Evolutionary conservation across 805 yeast genomes (phyloP).

Genomic region (Zygosaccharomyces kombuchaensis): DNA sequence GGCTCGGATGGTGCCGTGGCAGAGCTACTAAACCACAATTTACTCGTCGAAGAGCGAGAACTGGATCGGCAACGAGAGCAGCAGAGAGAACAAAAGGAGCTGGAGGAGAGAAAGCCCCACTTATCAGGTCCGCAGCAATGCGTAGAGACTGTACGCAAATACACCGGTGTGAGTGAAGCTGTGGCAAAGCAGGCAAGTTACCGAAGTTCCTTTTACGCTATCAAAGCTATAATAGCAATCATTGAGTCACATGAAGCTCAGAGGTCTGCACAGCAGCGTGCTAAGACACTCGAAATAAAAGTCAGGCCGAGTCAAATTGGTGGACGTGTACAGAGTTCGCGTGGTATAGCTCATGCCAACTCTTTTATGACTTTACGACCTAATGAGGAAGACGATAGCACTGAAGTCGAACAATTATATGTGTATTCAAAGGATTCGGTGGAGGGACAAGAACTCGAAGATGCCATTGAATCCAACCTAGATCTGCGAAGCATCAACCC

Average conservation of each 20-base stretch:
- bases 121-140: background rate
- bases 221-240: constrained; percentile 38
- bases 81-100: background rate
- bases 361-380: constrained; percentile 3
- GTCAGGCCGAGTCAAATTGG: constrained; percentile 13
- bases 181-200: constrained; percentile 28
- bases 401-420: background rate
- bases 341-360: constrained; percentile 19
- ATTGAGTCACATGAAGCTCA: constrained; percentile 11
- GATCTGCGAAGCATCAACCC: constrained; percentile 37
- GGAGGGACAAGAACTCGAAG: constrained; percentile 36
- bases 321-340: constrained; percentile 38
- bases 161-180: constrained; percentile 17
- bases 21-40: constrained; percentile 19
- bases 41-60: constrained; percentile 15
- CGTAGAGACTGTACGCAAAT: constrained; percentile 20
- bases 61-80: constrained; percentile 6
- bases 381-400: background rate
- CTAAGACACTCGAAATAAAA: background rate
- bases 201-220: constrained; percentile 28
- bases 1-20: constrained; percentile 27
- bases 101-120: background rate
- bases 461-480: constrained; percentile 34
- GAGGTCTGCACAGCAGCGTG: background rate
- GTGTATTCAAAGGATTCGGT: constrained; percentile 6